These are phyloP conservation scores for Potentilla sterilis DNA, from an alignment of 306 rosid genomes.

Conservation along the genomic window DNA sequence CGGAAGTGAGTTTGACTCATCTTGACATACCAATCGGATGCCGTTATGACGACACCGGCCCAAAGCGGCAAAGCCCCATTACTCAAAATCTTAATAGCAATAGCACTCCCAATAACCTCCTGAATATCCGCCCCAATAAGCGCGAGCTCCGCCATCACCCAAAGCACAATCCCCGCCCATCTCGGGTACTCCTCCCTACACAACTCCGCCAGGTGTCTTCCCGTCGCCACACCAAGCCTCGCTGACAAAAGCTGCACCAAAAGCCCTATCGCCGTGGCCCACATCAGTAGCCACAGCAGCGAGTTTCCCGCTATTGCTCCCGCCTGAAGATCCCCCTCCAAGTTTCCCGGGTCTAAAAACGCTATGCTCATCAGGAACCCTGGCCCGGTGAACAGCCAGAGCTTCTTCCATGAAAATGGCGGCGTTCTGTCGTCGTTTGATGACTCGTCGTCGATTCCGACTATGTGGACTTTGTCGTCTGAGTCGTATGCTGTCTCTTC, in stretches of 20 bases:
- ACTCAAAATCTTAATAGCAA: conserved; percentile 80
- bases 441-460: conserved; percentile 48
- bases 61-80: conserved; percentile 81
- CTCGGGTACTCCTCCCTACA: conserved; percentile 90
- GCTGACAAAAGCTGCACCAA: conserved; percentile 82
- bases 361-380: conserved; percentile 97
- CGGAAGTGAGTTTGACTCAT: no score
- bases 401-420: conserved; percentile 94
- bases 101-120: conserved; percentile 97
- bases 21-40: conserved; percentile 75
- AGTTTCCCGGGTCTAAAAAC: conserved; percentile 86
- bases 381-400: conserved; percentile 94
- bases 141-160: conserved; percentile 96
- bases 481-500: conserved; percentile 66
- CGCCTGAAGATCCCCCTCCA: conserved; percentile 95
- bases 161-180: conserved; percentile 76
- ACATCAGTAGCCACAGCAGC: conserved; percentile 79
- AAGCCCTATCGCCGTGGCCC: conserved; percentile 95
- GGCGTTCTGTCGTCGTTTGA: conserved; percentile 30
- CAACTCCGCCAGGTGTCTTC: conserved; percentile 81
- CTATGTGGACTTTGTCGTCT: conserved; percentile 56
- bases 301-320: conserved; percentile 95
- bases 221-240: conserved; percentile 93
- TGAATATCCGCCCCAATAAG: conserved; percentile 92
- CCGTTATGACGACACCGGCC: conserved; percentile 89